phyloP scores from a whole-genome alignment of 78 protist species.

The Planoprotostelium fungivorum region DNA sequence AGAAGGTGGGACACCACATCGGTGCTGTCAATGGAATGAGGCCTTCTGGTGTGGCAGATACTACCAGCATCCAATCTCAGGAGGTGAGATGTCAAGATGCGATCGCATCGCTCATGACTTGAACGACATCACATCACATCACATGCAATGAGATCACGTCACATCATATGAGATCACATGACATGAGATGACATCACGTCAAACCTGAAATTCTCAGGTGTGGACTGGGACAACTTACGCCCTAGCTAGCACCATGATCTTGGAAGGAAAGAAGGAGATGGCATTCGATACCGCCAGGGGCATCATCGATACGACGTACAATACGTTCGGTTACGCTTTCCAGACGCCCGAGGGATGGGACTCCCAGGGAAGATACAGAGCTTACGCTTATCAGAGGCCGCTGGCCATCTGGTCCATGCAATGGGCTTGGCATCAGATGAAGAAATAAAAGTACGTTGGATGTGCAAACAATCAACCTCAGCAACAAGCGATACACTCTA shows the following conservation, averaged over 20 bases:
- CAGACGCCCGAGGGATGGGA: constrained; percentile 66
- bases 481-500: too few relatives aligned
- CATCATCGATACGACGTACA: background rate
- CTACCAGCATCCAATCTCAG: constrained; percentile 45
- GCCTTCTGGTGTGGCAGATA: constrained; percentile 38
- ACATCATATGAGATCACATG: too few relatives aligned
- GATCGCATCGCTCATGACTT: too few relatives aligned
- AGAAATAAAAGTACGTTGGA: background rate
- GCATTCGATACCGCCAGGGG: constrained; percentile 27
- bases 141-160: too few relatives aligned
- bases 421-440: constrained; percentile 10
- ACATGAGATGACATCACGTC: background rate
- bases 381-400: constrained; percentile 52
- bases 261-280: constrained; percentile 32
- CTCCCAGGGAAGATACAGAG: constrained; percentile 31
- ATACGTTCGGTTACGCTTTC: background rate
- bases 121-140: too few relatives aligned
- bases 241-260: constrained; percentile 41
- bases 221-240: constrained; percentile 61
- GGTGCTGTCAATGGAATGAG: constrained; percentile 69
- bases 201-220: constrained; percentile 5
- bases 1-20: background rate
- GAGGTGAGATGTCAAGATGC: too few relatives aligned
- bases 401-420: constrained; percentile 53
- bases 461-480: too few relatives aligned